Conservation (phyloP, 208 protist genomes). For the Trichomonas vaginalis region DNA sequence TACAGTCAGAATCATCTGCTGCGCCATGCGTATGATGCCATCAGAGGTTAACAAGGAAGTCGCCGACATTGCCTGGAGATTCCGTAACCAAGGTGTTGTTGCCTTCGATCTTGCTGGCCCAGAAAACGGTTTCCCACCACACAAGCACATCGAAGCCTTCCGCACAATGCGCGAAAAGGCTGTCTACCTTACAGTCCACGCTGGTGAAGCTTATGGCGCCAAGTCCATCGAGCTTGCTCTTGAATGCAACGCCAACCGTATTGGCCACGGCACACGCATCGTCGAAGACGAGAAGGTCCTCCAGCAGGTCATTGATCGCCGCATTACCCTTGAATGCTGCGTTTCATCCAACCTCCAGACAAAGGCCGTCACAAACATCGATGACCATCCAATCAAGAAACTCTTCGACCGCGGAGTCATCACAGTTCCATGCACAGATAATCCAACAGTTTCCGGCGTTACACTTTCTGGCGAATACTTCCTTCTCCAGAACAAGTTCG, state of each 20-base stretch:
- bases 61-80: not conserved
- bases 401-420: not conserved
- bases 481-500: not conserved
- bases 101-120: constrained; percentile 1
- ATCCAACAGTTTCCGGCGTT: constrained; percentile 3
- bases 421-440: constrained; percentile 12
- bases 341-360: constrained; percentile 9
- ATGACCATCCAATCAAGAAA: constrained; percentile 1
- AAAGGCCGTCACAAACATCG: not conserved
- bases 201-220: constrained; percentile 7
- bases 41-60: not conserved
- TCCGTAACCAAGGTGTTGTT: not conserved
- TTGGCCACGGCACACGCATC: not conserved
- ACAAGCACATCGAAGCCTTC: not conserved
- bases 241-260: not conserved
- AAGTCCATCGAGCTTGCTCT: not conserved
- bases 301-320: not conserved
- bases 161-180: not conserved
- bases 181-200: not conserved
- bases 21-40: not conserved
- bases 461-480: not conserved
- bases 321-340: not conserved
- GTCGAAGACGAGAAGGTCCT: not conserved
- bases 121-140: not conserved
- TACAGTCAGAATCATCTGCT: not conserved